These are phyloP conservation scores for Phialophora verrucosa DNA, from an alignment of 2,329 filamentous ascomycete species.

Conservation along the genomic window DNA sequence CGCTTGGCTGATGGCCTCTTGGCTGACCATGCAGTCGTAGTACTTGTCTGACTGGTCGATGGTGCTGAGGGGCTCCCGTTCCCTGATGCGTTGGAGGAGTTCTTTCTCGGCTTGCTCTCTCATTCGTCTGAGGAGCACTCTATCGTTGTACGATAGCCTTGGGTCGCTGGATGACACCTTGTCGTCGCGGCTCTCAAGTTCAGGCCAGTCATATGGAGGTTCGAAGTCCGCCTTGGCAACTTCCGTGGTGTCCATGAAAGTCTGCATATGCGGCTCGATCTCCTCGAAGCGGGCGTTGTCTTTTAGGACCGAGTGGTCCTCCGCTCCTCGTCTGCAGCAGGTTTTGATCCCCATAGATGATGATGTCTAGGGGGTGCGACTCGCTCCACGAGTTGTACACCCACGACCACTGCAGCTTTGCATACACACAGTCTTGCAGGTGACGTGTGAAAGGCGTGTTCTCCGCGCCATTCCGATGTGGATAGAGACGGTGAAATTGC, in stretches of 20 bases:
- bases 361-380: neutral
- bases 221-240: constrained; percentile 11
- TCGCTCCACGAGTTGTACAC: constrained; percentile 10
- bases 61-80: neutral
- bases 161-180: neutral
- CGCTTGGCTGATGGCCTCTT: constrained; percentile 29
- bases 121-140: neutral
- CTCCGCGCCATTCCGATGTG: constrained; percentile 1
- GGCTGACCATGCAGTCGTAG: constrained; percentile 27
- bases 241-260: constrained; percentile 5
- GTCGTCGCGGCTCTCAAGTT: constrained; percentile 13
- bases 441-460: constrained; percentile 23
- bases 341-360: neutral
- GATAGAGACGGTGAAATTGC: constrained; percentile 25
- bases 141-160: neutral
- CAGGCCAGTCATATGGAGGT: constrained; percentile 20
- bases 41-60: constrained; percentile 13
- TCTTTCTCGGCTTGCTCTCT: constrained; percentile 1
- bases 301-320: neutral
- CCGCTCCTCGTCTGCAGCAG: constrained; percentile 8
- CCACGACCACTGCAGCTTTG: constrained; percentile 21
- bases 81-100: neutral
- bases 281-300: constrained; percentile 16
- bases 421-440: constrained; percentile 25
- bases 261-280: neutral